phyloP scores from a whole-genome alignment of 2,329 filamentous ascomycete species.

The Akanthomyces dipterigenus region DNA sequence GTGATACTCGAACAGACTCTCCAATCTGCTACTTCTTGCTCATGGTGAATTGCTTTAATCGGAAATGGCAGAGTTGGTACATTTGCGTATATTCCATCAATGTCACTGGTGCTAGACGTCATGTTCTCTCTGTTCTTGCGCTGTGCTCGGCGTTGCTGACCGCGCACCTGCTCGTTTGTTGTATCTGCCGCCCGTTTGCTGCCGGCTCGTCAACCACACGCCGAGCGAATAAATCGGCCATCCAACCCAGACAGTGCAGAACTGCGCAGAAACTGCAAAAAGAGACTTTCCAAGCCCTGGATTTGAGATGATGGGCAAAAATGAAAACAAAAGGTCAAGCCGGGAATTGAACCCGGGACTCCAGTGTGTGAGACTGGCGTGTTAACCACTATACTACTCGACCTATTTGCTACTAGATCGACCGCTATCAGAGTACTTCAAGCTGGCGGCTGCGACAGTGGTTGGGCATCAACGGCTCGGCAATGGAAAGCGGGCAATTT shows the following conservation, averaged over 20 bases:
- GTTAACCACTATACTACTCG: slow-evolving; percentile 19
- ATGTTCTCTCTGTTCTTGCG: no score
- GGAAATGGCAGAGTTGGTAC: no score
- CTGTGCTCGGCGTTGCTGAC: background rate
- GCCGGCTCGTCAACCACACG: background rate
- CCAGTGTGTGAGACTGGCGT: slow-evolving; percentile 17
- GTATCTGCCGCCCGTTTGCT: background rate
- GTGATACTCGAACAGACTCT: background rate
- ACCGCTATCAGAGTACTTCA: background rate
- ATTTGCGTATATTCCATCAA: no score
- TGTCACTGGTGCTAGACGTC: no score
- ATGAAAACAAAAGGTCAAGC: slow-evolving; percentile 3
- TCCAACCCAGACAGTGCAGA: background rate
- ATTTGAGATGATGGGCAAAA: background rate
- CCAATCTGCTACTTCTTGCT: background rate
- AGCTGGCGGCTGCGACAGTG: background rate
- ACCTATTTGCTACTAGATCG: slow-evolving; percentile 4
- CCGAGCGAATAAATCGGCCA: background rate
- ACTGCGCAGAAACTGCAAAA: background rate
- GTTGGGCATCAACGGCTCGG: background rate
- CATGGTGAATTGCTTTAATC: background rate
- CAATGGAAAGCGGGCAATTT: background rate
- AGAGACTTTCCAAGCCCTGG: background rate
- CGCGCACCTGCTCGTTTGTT: background rate
- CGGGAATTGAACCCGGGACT: slow-evolving; percentile 19